Evolutionary conservation across 2,329 filamentous ascomycete species (phyloP).

Genomic region (Arachnomyces sp.): DNA sequence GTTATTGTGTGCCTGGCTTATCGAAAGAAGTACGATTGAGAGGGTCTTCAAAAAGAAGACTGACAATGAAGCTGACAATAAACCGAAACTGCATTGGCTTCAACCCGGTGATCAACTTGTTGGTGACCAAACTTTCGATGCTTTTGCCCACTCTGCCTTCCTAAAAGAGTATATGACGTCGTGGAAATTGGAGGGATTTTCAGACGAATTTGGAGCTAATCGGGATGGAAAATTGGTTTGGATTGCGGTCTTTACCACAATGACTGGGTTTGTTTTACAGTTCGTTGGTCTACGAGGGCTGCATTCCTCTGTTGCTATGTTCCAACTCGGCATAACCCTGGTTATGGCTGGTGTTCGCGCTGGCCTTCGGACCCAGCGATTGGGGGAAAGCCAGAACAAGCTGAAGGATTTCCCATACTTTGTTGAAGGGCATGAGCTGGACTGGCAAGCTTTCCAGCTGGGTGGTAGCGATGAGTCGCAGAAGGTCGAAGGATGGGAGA

Average conservation of each 20-base stretch:
- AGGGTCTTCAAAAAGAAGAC: slow-evolving; percentile 16
- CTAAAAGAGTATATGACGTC: no score
- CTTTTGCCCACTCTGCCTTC: slow-evolving; percentile 16
- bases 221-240: slow-evolving; percentile 8
- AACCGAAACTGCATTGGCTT: slow-evolving; percentile 24
- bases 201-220: neutral
- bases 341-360: slow-evolving; percentile 31
- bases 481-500: no score
- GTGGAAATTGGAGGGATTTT: no score
- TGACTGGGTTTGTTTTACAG: slow-evolving; percentile 29
- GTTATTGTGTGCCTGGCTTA: slow-evolving; percentile 26
- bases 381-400: no score
- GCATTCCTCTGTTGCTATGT: slow-evolving; percentile 28
- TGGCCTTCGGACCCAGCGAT: no score
- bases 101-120: slow-evolving; percentile 30
- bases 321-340: slow-evolving; percentile 27
- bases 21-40: slow-evolving; percentile 19
- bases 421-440: slow-evolving; percentile 3
- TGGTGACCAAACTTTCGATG: slow-evolving; percentile 31
- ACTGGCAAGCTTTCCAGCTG: slow-evolving; percentile 2
- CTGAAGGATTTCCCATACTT: no score
- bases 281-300: slow-evolving; percentile 32
- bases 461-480: neutral
- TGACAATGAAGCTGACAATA: slow-evolving; percentile 12
- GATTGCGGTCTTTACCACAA: slow-evolving; percentile 19